Evolutionary conservation across 768 basidiomycete genomes (phyloP), one percentile per base, ranked within the genome.

Genomic region (Hypholoma sublateritium): DNA sequence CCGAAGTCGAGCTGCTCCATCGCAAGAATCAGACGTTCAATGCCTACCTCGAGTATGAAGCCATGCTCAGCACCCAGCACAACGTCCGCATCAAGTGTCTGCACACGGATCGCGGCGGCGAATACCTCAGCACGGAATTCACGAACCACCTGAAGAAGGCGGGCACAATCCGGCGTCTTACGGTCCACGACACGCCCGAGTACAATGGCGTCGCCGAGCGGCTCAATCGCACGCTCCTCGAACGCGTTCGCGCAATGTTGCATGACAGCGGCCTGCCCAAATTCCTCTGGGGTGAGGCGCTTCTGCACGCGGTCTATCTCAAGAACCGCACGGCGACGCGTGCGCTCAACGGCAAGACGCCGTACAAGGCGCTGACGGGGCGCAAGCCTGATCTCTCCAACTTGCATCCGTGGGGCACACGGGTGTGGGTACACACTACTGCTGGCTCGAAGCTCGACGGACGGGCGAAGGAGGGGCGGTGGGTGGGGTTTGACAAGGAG

Each of bases 151-250:
- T 74, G 1, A 59, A 66, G 3, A 41, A 44, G 1, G 52, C 65
- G 5, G 59, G 59, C 11, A 59, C 59, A 6, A 48, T 45, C 13
- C 50, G 55, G 3, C 60, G 70, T 51, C 64, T 70, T 1, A 77
- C 72, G 0, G 62, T 69, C 1, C 74, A 72, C 17, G 62, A 63
- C 43, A 62, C 61, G 6, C 57, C 72, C 2, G 62, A 75, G 36
- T 68, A 76, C 57, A 77, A 77, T 55, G 72, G 77, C 13, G 55
- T 78, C 11, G 71, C 75, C 0, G 75, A 80, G 56, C 59, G 68
- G 2, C 63, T 70, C 21, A 77, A 74, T 35, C 59, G 71, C 1
- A 69, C 65, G 0, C 34, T 73, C 1, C 9, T 70, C 4, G 70
- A 76, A 24, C 59, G 65, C 11, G 66, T 69, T 8, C 59, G 65